These are phyloP conservation scores for Fomitopsis pulvina DNA, from an alignment of 768 basidiomycete species.

Conservation along the genomic window DNA sequence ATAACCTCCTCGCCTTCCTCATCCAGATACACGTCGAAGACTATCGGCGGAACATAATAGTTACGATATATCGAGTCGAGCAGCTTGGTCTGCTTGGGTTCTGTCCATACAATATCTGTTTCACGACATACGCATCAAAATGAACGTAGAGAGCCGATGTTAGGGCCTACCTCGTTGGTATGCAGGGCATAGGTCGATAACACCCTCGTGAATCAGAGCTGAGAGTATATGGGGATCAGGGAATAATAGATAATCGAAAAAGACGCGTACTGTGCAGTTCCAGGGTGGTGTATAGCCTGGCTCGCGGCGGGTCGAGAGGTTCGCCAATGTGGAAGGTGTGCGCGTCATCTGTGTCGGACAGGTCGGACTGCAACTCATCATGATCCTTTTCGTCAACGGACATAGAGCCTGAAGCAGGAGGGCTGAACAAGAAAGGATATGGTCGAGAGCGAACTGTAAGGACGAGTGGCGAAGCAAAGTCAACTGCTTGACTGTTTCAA, in stretches of 20 bases:
- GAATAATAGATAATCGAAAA: too few relatives aligned
- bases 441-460: too few relatives aligned
- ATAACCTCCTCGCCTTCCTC: constrained; percentile 34
- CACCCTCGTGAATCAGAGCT: constrained; percentile 65
- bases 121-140: background rate
- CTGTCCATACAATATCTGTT: constrained; percentile 73
- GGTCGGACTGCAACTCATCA: constrained; percentile 13
- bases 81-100: constrained; percentile 52
- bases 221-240: background rate
- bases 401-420: too few relatives aligned
- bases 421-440: too few relatives aligned
- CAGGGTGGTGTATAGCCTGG: constrained; percentile 16
- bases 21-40: constrained; percentile 37
- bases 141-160: background rate
- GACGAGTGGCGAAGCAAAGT: too few relatives aligned
- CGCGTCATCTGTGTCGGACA: constrained; percentile 10
- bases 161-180: constrained; percentile 62
- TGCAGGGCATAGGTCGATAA: constrained; percentile 61
- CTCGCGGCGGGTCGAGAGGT: constrained; percentile 12
- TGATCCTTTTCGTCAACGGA: constrained; percentile 12
- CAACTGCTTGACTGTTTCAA: too few relatives aligned
- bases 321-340: constrained; percentile 17
- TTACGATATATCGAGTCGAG: constrained; percentile 49
- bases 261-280: constrained; percentile 19
- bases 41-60: constrained; percentile 45